Evolutionary conservation across 2,329 filamentous ascomycete genomes (phyloP).

Genomic region (Colletotrichum costaricense): DNA sequence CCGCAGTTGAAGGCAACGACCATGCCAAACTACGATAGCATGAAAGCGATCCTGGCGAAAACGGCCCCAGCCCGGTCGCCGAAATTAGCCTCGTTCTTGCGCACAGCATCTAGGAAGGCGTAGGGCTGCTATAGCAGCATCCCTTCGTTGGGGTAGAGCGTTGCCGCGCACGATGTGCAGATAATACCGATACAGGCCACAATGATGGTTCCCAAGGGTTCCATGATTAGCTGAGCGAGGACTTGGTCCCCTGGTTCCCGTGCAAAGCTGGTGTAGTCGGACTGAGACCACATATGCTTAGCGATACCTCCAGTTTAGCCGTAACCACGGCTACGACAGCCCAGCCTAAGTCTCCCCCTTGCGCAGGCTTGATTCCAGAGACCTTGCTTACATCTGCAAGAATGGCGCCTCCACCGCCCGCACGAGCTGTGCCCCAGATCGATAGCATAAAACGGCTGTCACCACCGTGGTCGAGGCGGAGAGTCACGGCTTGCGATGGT

Average conservation of each 20-base stretch:
- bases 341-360: slow-evolving; percentile 36
- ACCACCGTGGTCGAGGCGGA: slow-evolving; percentile 33
- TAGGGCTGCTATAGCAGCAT: slow-evolving; percentile 42
- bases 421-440: slow-evolving; percentile 42
- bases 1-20: slow-evolving; percentile 21
- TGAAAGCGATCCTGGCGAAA: background rate
- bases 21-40: slow-evolving; percentile 23
- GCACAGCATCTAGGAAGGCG: slow-evolving; percentile 37
- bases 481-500: slow-evolving; percentile 38
- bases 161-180: slow-evolving; percentile 40
- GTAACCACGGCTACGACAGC: slow-evolving; percentile 1
- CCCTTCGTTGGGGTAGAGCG: slow-evolving; percentile 36
- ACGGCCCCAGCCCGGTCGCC: slow-evolving; percentile 8
- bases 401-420: slow-evolving; percentile 37
- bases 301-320: slow-evolving; percentile 27
- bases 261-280: slow-evolving; percentile 40
- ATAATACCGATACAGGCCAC: slow-evolving; percentile 42
- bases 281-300: slow-evolving; percentile 40
- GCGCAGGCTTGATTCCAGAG: slow-evolving; percentile 33
- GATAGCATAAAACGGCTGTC: slow-evolving; percentile 42
- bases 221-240: slow-evolving; percentile 39
- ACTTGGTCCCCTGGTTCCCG: slow-evolving; percentile 40
- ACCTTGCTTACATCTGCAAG: slow-evolving; percentile 32
- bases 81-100: background rate
- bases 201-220: slow-evolving; percentile 2